Evolutionary conservation across 352 stramenopile species (phyloP).

Genomic region (Phytophthora uliginosa): DNA sequence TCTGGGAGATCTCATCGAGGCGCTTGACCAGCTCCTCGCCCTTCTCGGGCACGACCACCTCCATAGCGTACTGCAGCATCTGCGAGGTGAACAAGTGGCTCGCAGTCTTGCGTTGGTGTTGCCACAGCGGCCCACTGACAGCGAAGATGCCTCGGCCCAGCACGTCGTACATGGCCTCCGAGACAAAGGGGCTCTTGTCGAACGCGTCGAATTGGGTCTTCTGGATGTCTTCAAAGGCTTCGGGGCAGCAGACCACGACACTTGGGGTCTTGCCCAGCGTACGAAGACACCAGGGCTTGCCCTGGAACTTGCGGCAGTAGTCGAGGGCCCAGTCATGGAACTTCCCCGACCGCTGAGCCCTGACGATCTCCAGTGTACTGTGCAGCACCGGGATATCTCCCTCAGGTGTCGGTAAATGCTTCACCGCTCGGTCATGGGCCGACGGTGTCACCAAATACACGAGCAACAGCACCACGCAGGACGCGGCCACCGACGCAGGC

Average conservation of each 20-base stretch:
- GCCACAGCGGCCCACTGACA: constrained; percentile 73
- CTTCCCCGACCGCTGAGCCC: constrained; percentile 41
- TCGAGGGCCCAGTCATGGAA: constrained; percentile 48
- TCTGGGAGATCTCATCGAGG: constrained; percentile 25
- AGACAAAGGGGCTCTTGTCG: constrained; percentile 63
- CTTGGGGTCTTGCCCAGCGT: constrained; percentile 43
- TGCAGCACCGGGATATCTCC: constrained; percentile 53
- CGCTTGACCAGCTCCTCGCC: constrained; percentile 45
- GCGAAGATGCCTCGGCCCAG: constrained; percentile 87
- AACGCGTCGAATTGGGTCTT: constrained; percentile 85
- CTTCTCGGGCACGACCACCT: constrained; percentile 55
- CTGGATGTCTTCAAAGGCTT: constrained; percentile 66
- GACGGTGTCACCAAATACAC: constrained; percentile 40
- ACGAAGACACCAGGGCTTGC: constrained; percentile 56
- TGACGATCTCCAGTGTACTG: constrained; percentile 63
- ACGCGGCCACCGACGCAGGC: constrained; percentile 24
- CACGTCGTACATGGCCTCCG: constrained; percentile 62
- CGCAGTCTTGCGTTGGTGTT: constrained; percentile 86
- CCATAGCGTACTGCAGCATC: constrained; percentile 72
- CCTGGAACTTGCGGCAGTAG: constrained; percentile 48
- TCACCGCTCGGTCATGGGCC: constrained; percentile 38
- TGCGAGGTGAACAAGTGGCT: constrained; percentile 91
- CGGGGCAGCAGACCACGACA: constrained; percentile 55
- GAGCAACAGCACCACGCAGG: constrained; percentile 36
- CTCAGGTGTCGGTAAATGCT: constrained; percentile 43